Evolutionary conservation across 2,329 filamentous ascomycete species (phyloP).

Genomic region (Alternaria triticimaculans): DNA sequence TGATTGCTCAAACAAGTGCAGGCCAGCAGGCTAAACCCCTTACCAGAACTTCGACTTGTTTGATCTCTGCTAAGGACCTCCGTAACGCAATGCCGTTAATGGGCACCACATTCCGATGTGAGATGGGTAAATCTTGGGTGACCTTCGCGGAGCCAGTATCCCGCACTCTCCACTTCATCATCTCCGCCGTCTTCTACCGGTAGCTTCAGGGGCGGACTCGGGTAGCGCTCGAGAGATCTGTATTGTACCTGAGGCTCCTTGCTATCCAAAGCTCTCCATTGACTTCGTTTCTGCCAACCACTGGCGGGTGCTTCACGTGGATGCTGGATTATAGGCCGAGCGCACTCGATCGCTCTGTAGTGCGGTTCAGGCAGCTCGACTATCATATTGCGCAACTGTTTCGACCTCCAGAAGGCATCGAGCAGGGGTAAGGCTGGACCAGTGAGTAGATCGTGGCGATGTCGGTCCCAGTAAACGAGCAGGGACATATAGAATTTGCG

Average conservation of each 20-base stretch:
- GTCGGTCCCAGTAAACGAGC: neutral
- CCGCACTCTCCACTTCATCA: conserved; percentile 6
- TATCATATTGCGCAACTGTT: conserved; percentile 10
- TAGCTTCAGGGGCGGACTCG: conserved; percentile 8
- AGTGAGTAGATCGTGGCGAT: neutral
- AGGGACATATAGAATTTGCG: conserved; percentile 5
- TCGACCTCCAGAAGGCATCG: conserved; percentile 6
- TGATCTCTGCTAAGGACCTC: no score
- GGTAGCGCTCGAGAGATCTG: conserved; percentile 10
- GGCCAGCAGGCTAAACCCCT: no score
- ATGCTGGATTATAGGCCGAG: neutral
- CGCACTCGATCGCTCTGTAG: neutral
- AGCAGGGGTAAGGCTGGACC: conserved; percentile 2
- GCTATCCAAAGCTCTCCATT: conserved; percentile 11
- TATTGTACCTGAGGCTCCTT: neutral
- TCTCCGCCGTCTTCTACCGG: neutral
- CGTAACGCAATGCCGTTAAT: neutral
- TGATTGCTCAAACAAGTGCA: no score
- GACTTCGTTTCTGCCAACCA: neutral
- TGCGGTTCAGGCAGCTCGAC: conserved; percentile 6
- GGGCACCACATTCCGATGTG: neutral
- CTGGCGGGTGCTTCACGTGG: neutral
- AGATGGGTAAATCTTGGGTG: neutral
- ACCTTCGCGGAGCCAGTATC: conserved; percentile 12
- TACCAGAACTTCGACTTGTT: no score